Base-by-base conservation (phyloP, 495 filamentous ascomycete genomes). In the Pyronema omphalodes region DNA sequence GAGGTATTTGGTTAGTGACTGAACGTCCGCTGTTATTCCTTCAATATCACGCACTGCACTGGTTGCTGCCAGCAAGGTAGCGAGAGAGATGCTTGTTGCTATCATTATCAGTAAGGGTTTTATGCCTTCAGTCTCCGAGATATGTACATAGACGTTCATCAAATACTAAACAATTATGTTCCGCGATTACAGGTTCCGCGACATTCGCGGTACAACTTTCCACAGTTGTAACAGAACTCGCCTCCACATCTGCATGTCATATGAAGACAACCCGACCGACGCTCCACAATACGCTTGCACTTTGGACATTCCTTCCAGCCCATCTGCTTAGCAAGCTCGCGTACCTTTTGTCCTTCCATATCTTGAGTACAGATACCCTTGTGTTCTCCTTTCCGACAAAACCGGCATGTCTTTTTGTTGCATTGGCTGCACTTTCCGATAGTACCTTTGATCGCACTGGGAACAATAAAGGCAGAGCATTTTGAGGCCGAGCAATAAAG, bases 221-320 rank as follows among this genome's bases (percentile, higher is more conserved):
- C 55, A 47, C 73, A 77, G 14, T 69, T 70, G 53, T 74, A 77
- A 60, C 74, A 76, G 62, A 76, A 77, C 41, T 73, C 60, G 0
- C 65, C 66, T 7, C 70, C 66, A 63, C 73, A 76, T 37, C 62
- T 66, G 54, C 74, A 77, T 6, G 68, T 75, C 71, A 77, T 75
- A 60, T 75, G 72, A 48, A 71, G 67, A 54, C 74, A 77, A 0
- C 70, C 74, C 19, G 69, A 67, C 18, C 54, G 59, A 52, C 71
- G 70, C 59, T 76, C 73, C 12, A 76, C 62, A 12, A 71, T 54
- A 7, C 61, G 56, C 37, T 58, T 51, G 57, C 73, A 75, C n/a
- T 58, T 61, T 34, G 63, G 61, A 51, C 71, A 75, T 15, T 59
- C 57, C 51, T 70, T 68, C 64, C 66, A 69, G 6, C 66, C 60